Evolutionary conservation across 2,329 filamentous ascomycete species (phyloP).

Genomic region (Clathrospora elynae): DNA sequence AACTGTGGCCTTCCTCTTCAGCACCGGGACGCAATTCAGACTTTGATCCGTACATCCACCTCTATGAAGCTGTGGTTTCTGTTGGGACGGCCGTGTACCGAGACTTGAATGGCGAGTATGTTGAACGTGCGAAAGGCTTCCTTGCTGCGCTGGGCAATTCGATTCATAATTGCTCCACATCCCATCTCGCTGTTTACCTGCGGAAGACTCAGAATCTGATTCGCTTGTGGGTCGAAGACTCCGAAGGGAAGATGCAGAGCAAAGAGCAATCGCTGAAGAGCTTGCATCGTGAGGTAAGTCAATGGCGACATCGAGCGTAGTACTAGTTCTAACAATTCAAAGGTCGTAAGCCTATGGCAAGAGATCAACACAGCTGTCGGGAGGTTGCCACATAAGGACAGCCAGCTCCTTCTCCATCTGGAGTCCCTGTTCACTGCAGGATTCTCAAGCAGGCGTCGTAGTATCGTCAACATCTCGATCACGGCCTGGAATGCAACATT

Average conservation of each 20-base stretch:
- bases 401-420: constrained; percentile 59
- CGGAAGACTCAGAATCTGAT: constrained; percentile 66
- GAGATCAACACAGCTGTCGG: constrained; percentile 60
- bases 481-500: constrained; percentile 74
- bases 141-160: constrained; percentile 58
- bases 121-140: constrained; percentile 53
- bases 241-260: constrained; percentile 39
- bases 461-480: constrained; percentile 59
- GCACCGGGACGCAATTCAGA: constrained; percentile 41
- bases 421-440: constrained; percentile 59
- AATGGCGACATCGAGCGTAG: constrained; percentile 1
- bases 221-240: constrained; percentile 67
- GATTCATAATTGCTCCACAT: constrained; percentile 46
- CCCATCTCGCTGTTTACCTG: constrained; percentile 62
- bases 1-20: constrained; percentile 66
- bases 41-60: constrained; percentile 66
- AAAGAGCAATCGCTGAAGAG: constrained; percentile 25
- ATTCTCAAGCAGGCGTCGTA: constrained; percentile 58
- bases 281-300: constrained; percentile 35
- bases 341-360: constrained; percentile 51
- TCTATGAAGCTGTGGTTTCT: constrained; percentile 65
- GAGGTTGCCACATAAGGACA: constrained; percentile 62
- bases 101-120: constrained; percentile 47
- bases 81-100: constrained; percentile 63
- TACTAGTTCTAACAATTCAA: constrained; percentile 15